Base-by-base conservation (phyloP, 306 rosid genomes). In the Prunus salicina region DNA sequence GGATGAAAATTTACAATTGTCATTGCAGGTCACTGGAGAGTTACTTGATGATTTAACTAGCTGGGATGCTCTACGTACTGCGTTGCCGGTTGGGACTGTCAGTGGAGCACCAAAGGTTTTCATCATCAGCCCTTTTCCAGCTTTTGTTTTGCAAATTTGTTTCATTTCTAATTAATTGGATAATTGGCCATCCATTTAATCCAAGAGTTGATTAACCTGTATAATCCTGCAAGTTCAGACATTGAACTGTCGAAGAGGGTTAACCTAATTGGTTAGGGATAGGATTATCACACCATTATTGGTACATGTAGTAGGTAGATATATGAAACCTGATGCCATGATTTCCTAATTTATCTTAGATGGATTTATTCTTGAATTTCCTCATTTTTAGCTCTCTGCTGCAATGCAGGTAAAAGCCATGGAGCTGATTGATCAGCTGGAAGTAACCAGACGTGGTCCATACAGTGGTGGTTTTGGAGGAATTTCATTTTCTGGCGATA, bases 21-120 rank as follows among this genome's bases (percentile, higher is more conserved):
- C 68, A 52, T 78, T 84, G 83, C 83, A 96, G 99, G 93, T 96
- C 66, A 89, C 99, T 18, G 99, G 99, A 41, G 91, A 92, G 85
- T 79, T 96, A 71, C 84, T 72, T 38, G 99, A 92, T 79, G 76
- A 87, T 76, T 86, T 91, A 76, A 89, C 86, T 68, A 86, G 92
- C 65, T 96, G 99, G 99, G 99, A 96, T 86, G 99, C 82, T 65
- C 82, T 92, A 82, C 97, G 97, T 13, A 82, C 90, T 18, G 97
- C 99, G 18, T 83, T 95, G 79, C 99, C 99, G 2, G 98, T 96
- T 73, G 99, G 99, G 73, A 96, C 99, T 47, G 99, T 96, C 70
- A 96, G 99, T 8, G 99, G 99, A 81, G 99, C 99, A 34, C 99
- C 99, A 1, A 95, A 95, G 99, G 96, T 91, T 80, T 71, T 55